Base-by-base conservation (phyloP, 306 rosid species). In the Acacia crassicarpa region DNA sequence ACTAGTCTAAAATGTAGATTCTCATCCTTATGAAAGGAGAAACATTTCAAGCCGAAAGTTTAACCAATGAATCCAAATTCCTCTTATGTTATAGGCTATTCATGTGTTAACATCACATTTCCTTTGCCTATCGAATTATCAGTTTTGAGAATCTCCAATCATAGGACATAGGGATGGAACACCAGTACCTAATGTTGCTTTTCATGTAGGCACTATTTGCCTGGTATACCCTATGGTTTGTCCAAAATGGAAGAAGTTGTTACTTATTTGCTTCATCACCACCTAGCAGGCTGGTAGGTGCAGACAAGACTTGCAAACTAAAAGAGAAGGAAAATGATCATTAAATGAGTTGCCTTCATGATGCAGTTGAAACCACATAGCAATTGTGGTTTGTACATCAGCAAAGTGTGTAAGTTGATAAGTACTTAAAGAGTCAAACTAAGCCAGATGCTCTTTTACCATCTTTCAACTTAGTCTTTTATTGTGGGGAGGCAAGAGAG, bases 251-350 rank as follows among this genome's bases (percentile, higher is more conserved):
- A 44, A 45, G 67, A 61, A 72, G 67, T 32, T 32, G 20, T 70
- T 23, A 17, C 2, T 46, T 68, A 76, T 35, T 53, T 0, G 32
- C 19, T 69, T 23, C 79, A 13, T 83, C 83, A 67, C 49, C 17
- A 41, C 19, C 44, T 23, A 19, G 56, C 75, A 78, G 33, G 46
- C 44, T 33, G 13, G 56, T 71, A 78, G 74, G 22, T 71, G 44
- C 22, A 67, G 10, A 43, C 67, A 67, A 67, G 40, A 61, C 74
- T 59, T 48, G 23, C 54, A 66, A 33, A 30, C 75, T n/a, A 66
- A 38, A 38, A 81, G 30, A 67, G 84, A 82, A 49, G 44, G 40
- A 78, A 74, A 41, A 80, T 46, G 19, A 6, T 25, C 25, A 72
- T 45, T 8, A 19, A 74, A 54, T 11, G 6, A 44, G 75, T 20